Conservation (phyloP, 768 basidiomycete species). For the Pulveroboletus sp. region DNA sequence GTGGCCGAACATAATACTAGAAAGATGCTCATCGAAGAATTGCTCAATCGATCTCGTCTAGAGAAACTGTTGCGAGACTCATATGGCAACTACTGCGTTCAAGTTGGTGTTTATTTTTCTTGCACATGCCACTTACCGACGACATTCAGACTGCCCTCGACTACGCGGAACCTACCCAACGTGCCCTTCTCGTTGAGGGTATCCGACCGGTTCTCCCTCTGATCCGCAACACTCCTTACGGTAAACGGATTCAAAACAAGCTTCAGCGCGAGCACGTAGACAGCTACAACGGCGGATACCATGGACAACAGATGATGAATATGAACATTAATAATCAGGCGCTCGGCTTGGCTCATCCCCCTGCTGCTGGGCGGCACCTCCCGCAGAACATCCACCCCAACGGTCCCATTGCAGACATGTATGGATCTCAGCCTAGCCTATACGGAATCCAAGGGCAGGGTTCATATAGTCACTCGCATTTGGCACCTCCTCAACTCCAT, state of each 20-base stretch:
- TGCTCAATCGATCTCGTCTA: slow-evolving; percentile 88
- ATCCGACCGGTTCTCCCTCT: slow-evolving; percentile 98
- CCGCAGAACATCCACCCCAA: slow-evolving; percentile 48
- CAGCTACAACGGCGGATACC: slow-evolving; percentile 52
- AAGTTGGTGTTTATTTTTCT: slow-evolving; percentile 42
- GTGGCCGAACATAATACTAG: slow-evolving; percentile 95
- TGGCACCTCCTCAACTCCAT: slow-evolving; percentile 51
- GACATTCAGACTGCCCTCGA: slow-evolving; percentile 82
- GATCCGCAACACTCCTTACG: slow-evolving; percentile 98
- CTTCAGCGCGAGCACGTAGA: slow-evolving; percentile 91
- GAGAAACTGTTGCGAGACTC: slow-evolving; percentile 96
- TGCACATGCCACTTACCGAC: slow-evolving; percentile 14
- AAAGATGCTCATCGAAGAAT: slow-evolving; percentile 91
- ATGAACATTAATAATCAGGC: slow-evolving; percentile 54
- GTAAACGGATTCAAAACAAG: slow-evolving; percentile 98
- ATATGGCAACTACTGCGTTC: slow-evolving; percentile 94
- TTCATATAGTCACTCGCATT: slow-evolving; percentile 55
- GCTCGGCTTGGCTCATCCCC: slow-evolving; percentile 41
- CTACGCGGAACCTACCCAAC: slow-evolving; percentile 93
- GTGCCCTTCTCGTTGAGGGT: slow-evolving; percentile 89
- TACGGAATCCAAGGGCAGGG: slow-evolving; percentile 58
- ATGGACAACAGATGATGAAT: slow-evolving; percentile 59
- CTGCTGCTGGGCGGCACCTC: slow-evolving; percentile 52
- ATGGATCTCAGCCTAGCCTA: slow-evolving; percentile 56
- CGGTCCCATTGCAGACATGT: slow-evolving; percentile 61